Conservation (phyloP, 2,329 filamentous ascomycete genomes). For the Leptoxyphium fumago region DNA sequence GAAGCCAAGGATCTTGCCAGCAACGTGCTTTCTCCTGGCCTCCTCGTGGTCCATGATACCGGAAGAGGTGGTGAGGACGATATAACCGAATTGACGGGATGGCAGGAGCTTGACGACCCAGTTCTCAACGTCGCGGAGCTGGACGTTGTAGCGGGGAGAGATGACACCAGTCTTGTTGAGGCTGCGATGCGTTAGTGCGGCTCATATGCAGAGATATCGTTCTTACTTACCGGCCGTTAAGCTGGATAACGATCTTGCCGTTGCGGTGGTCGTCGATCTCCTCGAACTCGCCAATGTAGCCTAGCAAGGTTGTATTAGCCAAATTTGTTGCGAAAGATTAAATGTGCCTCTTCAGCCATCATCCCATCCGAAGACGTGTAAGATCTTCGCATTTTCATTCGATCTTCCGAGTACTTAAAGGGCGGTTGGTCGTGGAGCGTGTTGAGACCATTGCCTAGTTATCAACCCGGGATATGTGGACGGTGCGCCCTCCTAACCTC, state of each 20-base stretch:
- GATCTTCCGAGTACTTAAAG: constrained; percentile 99
- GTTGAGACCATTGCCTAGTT: constrained; percentile 96
- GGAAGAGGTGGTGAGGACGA: constrained; percentile 96
- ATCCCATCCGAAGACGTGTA: constrained; percentile 76
- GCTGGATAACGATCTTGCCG: constrained; percentile 99
- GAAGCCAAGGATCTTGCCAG: constrained; percentile 98
- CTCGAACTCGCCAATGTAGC: constrained; percentile 99
- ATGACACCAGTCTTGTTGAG: constrained; percentile 99
- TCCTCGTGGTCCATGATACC: constrained; percentile 99
- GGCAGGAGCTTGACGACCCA: constrained; percentile 99
- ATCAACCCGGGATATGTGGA: constrained; percentile 67
- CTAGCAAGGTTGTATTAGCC: constrained; percentile 43
- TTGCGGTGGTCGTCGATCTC: constrained; percentile 98
- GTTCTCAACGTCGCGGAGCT: constrained; percentile 95
- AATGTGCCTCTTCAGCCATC: constrained; percentile 72
- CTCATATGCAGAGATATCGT: constrained; percentile 5
- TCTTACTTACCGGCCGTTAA: constrained; percentile 67
- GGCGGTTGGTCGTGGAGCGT: constrained; percentile 70
- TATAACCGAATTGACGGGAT: constrained; percentile 98
- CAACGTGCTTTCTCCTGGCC: constrained; percentile 95
- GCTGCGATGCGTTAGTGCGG: constrained; percentile 18
- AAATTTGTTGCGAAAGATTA: constrained; percentile 80
- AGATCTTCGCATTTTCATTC: constrained; percentile 63
- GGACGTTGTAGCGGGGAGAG: constrained; percentile 98
- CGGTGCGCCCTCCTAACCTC: neutral